Percentiles rank a stretch among this genome's conserved stretches.
These are phyloP conservation scores for Chlamydomonas reinhardtii DNA, from an alignment of 163 green algal genomes.

Conservation along the genomic window DNA sequence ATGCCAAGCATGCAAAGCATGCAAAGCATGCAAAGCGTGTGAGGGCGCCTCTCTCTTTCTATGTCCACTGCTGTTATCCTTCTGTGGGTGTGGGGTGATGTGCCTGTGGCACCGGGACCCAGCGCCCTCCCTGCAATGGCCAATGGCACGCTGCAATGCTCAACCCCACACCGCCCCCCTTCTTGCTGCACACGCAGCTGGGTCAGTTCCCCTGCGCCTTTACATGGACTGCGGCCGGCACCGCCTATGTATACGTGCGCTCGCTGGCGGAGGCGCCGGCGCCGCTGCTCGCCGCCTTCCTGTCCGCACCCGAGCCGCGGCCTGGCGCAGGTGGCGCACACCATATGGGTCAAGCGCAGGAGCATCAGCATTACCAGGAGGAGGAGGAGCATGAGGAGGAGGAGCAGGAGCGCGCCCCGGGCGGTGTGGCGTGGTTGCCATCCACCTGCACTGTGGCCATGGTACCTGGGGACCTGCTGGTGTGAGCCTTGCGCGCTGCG, in stretches of 20 bases:
- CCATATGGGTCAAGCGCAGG: background rate
- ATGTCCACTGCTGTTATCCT: too few species aligned
- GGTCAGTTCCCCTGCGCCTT: conserved; percentile 53
- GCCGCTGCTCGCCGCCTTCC: conserved; percentile 38
- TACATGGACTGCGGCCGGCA: conserved; percentile 42
- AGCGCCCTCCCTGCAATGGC: too few species aligned
- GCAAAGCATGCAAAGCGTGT: too few species aligned
- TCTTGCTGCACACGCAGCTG: background rate
- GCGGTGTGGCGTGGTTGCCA: conserved; percentile 24
- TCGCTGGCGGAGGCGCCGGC: background rate
- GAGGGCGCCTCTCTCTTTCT: background rate
- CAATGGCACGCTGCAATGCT: too few species aligned
- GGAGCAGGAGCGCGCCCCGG: background rate
- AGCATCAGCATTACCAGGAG: background rate
- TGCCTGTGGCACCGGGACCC: too few species aligned
- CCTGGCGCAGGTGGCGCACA: too few species aligned
- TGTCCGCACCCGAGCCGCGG: background rate
- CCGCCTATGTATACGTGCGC: conserved; percentile 48
- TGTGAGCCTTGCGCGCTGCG: background rate
- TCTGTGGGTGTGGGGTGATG: too few species aligned
- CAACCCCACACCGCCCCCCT: background rate
- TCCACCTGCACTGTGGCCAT: conserved; percentile 9
- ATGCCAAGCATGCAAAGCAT: too few species aligned
- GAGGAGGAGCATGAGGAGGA: background rate
- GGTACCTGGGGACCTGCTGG: conserved; percentile 18